phyloP scores from a whole-genome alignment of 768 basidiomycete species.

The Pleurotus citrinopileatus region DNA sequence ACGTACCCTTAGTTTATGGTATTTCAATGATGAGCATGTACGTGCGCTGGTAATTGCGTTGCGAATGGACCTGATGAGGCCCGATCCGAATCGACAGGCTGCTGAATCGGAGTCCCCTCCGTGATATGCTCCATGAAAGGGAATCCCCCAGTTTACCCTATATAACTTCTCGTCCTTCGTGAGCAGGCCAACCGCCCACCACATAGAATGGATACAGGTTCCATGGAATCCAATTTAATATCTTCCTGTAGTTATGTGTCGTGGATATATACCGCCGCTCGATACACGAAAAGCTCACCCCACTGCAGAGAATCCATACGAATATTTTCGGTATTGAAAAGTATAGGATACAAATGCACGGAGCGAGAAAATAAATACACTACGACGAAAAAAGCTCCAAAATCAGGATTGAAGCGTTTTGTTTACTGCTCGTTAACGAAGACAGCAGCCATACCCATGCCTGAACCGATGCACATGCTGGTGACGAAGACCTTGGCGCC shows the following conservation, averaged over 20 bases:
- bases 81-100: neutral
- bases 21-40: neutral
- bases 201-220: too few relatives aligned
- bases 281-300: too few relatives aligned
- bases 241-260: too few relatives aligned
- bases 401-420: too few relatives aligned
- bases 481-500: slow-evolving; percentile 79
- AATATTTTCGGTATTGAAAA: too few relatives aligned
- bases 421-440: slow-evolving; percentile 81
- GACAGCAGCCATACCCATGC: slow-evolving; percentile 89
- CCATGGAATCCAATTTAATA: too few relatives aligned
- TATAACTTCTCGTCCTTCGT: too few relatives aligned
- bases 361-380: neutral
- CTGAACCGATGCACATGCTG: slow-evolving; percentile 88
- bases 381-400: neutral
- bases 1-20: neutral
- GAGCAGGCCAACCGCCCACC: too few relatives aligned
- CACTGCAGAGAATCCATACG: too few relatives aligned
- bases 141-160: neutral
- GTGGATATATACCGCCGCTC: too few relatives aligned
- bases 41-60: neutral
- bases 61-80: too few relatives aligned
- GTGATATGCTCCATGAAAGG: neutral
- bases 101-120: neutral
- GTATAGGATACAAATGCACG: neutral